Percentiles rank a stretch among this genome's conserved stretches.
Evolutionary conservation across 495 filamentous ascomycete species (phyloP).

Genomic region (Aspergillus homomorphus): DNA sequence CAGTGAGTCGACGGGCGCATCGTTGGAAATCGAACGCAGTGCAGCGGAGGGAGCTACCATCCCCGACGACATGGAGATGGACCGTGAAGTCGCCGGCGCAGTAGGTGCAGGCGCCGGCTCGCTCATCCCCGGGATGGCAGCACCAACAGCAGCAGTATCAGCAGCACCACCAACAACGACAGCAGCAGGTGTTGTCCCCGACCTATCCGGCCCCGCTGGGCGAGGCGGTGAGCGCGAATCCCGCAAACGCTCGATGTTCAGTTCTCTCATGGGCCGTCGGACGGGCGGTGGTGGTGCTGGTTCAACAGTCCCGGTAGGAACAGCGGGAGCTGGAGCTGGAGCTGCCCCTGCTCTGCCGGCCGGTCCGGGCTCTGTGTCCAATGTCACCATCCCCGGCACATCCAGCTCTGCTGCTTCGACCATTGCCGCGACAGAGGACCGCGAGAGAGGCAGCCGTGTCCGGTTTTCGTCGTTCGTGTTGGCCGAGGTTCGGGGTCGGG

Average conservation of each 20-base stretch:
- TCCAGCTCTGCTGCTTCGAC: not conserved
- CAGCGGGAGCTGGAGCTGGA: slow-evolving; percentile 11
- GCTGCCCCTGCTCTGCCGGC: slow-evolving; percentile 12
- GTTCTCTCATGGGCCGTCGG: slow-evolving; percentile 45
- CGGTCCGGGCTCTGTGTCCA: slow-evolving; percentile 1
- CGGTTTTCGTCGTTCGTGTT: slow-evolving; percentile 82
- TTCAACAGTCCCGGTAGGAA: no score
- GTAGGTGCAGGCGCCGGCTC: not conserved
- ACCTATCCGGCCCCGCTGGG: slow-evolving; percentile 5
- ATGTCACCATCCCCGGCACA: slow-evolving; percentile 12
- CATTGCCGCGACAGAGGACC: slow-evolving; percentile 2
- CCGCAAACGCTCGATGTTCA: slow-evolving; percentile 45
- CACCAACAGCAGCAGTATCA: no score
- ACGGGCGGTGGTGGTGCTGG: slow-evolving; percentile 4
- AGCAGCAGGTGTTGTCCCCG: no score
- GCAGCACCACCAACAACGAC: no score
- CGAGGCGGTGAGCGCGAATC: slow-evolving; percentile 30
- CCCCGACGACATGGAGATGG: not conserved
- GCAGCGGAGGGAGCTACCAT: not conserved
- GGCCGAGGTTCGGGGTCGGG: slow-evolving; percentile 69
- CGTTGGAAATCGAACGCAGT: not conserved
- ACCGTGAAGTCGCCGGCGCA: not conserved
- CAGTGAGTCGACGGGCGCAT: not conserved
- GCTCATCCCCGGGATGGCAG: not conserved
- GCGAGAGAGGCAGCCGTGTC: slow-evolving; percentile 42